These are phyloP conservation scores for Aplosporella prunicola DNA, from an alignment of 2,329 filamentous ascomycete species.

Conservation along the genomic window DNA sequence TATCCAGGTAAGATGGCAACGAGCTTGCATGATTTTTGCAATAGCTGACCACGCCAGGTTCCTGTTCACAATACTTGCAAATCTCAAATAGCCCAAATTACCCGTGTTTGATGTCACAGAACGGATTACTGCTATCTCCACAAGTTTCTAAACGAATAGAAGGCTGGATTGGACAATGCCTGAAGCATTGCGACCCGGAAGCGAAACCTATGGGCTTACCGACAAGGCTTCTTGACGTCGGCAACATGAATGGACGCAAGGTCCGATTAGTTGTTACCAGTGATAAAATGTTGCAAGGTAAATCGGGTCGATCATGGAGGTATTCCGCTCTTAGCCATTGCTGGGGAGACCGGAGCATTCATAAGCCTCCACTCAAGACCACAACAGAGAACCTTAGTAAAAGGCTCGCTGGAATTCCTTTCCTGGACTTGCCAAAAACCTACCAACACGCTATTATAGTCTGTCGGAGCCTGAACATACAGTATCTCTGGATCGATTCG, in stretches of 20 bases:
- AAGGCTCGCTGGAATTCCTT: too few relatives aligned
- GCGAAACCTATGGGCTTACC: not conserved
- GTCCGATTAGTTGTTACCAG: not conserved
- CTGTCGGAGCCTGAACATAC: slow-evolving; percentile 12
- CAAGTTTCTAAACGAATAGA: not conserved
- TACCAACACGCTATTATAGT: slow-evolving; percentile 16
- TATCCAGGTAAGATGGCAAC: too few relatives aligned
- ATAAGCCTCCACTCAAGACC: too few relatives aligned
- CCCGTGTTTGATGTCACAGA: not conserved
- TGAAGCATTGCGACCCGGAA: not conserved
- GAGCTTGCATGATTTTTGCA: not conserved
- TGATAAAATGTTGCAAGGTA: not conserved
- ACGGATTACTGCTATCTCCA: not conserved
- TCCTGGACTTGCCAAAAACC: slow-evolving; percentile 15
- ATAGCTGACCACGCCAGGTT: not conserved
- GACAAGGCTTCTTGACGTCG: not conserved
- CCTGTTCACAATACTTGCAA: not conserved
- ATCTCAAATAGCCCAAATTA: not conserved
- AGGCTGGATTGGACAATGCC: not conserved
- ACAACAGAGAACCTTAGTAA: too few relatives aligned
- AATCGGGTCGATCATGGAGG: not conserved
- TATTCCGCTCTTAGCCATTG: too few relatives aligned
- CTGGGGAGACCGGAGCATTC: too few relatives aligned
- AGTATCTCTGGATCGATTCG: slow-evolving; percentile 19
- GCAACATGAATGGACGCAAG: not conserved